Percentiles rank a stretch among this genome's conserved stretches.
Conservation (phyloP, 768 basidiomycete genomes). For the Tylopilus sp. region DNA sequence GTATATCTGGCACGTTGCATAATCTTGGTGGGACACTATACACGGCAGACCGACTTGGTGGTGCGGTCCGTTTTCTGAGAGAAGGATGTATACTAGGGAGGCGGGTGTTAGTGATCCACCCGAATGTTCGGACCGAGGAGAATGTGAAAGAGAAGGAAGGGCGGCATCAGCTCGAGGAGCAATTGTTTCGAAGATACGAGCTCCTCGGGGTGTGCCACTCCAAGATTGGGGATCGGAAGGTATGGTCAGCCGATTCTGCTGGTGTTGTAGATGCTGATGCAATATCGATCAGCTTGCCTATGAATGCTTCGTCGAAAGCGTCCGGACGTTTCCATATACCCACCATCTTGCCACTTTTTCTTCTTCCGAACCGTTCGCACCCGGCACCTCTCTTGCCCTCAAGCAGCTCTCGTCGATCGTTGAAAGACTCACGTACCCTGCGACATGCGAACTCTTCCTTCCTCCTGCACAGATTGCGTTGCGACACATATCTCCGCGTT, state of each 20-base stretch:
- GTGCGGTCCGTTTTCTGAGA: conserved; percentile 64
- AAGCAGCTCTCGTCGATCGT: conserved; percentile 60
- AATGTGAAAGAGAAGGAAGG: conserved; percentile 34
- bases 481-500: conserved; percentile 4
- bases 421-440: conserved; percentile 65
- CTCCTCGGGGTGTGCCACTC: conserved; percentile 73
- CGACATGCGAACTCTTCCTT: conserved; percentile 63
- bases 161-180: conserved; percentile 61
- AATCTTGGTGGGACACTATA: conserved; percentile 70
- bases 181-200: conserved; percentile 75
- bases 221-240: conserved; percentile 76
- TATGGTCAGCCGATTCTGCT: conserved; percentile 29
- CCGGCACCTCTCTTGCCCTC: conserved; percentile 37
- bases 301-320: conserved; percentile 49
- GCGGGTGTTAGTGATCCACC: conserved; percentile 39
- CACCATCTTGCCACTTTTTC: conserved; percentile 19
- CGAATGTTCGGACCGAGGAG: conserved; percentile 15
- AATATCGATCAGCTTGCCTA: conserved; percentile 49
- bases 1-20: conserved; percentile 68
- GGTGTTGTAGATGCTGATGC: neutral
- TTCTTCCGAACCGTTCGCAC: conserved; percentile 32
- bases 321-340: conserved; percentile 53
- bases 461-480: conserved; percentile 49
- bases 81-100: conserved; percentile 56
- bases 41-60: conserved; percentile 56